Base-by-base conservation (phyloP, 148 eudicot genomes). In the Agrostemma githago region DNA sequence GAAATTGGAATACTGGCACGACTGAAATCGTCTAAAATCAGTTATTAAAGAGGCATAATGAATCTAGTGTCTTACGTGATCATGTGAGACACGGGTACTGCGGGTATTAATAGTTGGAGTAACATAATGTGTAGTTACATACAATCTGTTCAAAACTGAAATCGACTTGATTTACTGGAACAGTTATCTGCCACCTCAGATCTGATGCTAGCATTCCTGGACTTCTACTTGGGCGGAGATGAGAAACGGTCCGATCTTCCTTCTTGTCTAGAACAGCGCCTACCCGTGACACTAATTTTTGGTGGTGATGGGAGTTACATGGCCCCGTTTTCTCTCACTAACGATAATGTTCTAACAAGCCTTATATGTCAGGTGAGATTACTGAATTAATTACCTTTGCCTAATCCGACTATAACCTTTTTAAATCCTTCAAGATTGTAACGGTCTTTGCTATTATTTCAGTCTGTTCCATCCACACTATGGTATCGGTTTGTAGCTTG, bases 221-320 rank as follows among this genome's bases (percentile, higher is more conserved):
- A 95, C 81, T 92, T 95, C 78, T 95, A 90, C 83, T 93, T 95
- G 67, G 99, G 99, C 58, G 99, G 97, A 78, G 99, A 95, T 80
- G 99, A 95, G 79, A 95, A 95, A 71, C 89, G 99, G 82, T 81
- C 82, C 74, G 97, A 88, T 79, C 98, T 94, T 79, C 97, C 97
- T 78, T 96, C 96, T 73, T 85, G 75, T 60, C 93, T 95, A 77
- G 85, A 82, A 70, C 96, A 86, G 71, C 83, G 97, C 70, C 85
- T 90, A 74, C 99, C 99, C 9, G 80, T 95, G 87, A 87, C 88
- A 38, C 71, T 92, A 70, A 81, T 89, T 8, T 92, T 90, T 82
- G 99, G 99, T 20, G 99, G 99, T 69, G 88, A 92, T 84, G 99
- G 99, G 82, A 88, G 92, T 75, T 95, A 90, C 79, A 95, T 95